Percentiles rank a stretch among this genome's conserved stretches.
Conservation (phyloP, 1,284 basidiomycete species). For the Moniliophthora roreri region DNA sequence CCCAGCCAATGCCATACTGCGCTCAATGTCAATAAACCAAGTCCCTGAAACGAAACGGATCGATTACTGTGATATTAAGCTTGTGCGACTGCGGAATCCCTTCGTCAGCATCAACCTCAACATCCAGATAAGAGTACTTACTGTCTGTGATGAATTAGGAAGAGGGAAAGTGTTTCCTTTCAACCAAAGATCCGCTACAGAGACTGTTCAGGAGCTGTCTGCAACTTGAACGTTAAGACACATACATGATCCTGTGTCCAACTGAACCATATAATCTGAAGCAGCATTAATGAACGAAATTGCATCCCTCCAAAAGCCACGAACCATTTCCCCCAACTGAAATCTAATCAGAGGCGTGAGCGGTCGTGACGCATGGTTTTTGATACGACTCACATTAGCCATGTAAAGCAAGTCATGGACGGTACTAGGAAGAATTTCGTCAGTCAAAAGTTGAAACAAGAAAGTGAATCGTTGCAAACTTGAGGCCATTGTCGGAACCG, state of each 20-base stretch:
- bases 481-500: constrained; percentile 30
- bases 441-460: background rate
- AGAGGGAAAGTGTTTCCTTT: constrained; percentile 49
- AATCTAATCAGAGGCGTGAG: constrained; percentile 41
- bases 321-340: constrained; percentile 60
- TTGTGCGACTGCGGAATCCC: constrained; percentile 35
- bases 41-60: constrained; percentile 7
- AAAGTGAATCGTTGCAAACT: constrained; percentile 38
- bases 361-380: background rate
- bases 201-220: no score
- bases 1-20: constrained; percentile 80
- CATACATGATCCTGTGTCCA: constrained; percentile 73
- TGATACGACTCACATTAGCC: constrained; percentile 53
- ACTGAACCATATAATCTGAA: constrained; percentile 64
- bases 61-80: constrained; percentile 65
- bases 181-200: constrained; percentile 71
- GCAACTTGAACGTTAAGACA: no score
- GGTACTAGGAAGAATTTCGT: constrained; percentile 35
- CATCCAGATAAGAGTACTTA: constrained; percentile 30
- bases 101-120: constrained; percentile 7
- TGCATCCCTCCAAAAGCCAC: constrained; percentile 21
- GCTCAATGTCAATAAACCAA: background rate
- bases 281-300: background rate
- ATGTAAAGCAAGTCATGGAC: constrained; percentile 75
- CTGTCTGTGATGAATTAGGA: constrained; percentile 52